Conservation (phyloP, 305 asterid genomes). For the Fraxinus sp. region DNA sequence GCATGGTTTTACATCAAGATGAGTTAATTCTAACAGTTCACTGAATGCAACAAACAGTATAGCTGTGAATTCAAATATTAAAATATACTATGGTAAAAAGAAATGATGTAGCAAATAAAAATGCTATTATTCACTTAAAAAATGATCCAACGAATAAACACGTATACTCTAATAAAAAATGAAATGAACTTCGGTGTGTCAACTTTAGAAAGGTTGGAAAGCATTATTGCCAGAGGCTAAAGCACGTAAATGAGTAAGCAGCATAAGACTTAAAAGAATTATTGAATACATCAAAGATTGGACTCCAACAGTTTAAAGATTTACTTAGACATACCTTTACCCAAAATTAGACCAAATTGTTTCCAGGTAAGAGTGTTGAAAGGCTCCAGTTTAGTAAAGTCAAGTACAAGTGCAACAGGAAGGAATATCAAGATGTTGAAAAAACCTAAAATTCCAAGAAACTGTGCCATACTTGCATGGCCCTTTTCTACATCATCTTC, state of each 20-base stretch:
- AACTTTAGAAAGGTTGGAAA: not conserved
- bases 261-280: not conserved
- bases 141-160: not conserved
- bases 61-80: not conserved
- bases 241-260: constrained; percentile 8
- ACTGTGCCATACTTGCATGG: constrained; percentile 80
- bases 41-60: no score
- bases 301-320: not conserved
- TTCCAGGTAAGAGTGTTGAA: constrained; percentile 53
- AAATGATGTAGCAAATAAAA: not conserved
- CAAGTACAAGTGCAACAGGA: constrained; percentile 62
- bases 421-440: constrained; percentile 77
- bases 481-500: constrained; percentile 63
- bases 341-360: constrained; percentile 72
- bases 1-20: not conserved
- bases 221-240: not conserved
- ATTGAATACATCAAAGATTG: not conserved
- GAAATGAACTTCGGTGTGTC: not conserved
- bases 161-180: not conserved
- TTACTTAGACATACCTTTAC: constrained; percentile 67
- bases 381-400: constrained; percentile 56
- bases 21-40: not conserved
- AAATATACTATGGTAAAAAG: not conserved
- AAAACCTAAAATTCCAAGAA: constrained; percentile 86
- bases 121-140: not conserved